Evolutionary conservation across 2,329 filamentous ascomycete genomes (phyloP).

Genomic region (Calonectria hongkongensis): DNA sequence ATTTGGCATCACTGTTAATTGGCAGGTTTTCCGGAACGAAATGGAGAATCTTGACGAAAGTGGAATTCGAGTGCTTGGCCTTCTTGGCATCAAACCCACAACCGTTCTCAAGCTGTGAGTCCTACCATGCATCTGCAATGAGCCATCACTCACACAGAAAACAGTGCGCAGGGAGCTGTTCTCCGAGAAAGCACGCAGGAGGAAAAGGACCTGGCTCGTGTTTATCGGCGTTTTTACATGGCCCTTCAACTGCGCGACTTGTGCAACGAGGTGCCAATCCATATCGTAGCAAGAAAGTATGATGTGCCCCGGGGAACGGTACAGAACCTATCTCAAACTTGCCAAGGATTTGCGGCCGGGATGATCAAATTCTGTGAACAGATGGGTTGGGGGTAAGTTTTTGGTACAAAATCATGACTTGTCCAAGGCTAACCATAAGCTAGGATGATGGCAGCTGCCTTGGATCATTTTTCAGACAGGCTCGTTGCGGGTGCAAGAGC

Average conservation of each 20-base stretch:
- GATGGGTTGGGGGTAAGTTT: slow-evolving; percentile 81
- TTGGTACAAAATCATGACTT: neutral
- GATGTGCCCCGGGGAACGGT: slow-evolving; percentile 81
- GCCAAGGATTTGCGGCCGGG: slow-evolving; percentile 85
- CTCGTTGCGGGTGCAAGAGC: slow-evolving; percentile 82
- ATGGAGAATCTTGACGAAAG: slow-evolving; percentile 83
- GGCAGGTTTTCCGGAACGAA: slow-evolving; percentile 83
- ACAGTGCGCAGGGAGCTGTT: slow-evolving; percentile 79
- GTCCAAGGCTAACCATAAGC: slow-evolving; percentile 41
- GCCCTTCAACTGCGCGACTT: slow-evolving; percentile 86
- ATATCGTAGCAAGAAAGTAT: slow-evolving; percentile 82
- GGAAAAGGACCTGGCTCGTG: slow-evolving; percentile 76
- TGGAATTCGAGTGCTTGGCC: slow-evolving; percentile 79
- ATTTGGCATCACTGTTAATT: slow-evolving; percentile 75
- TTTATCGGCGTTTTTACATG: slow-evolving; percentile 84
- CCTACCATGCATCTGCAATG: neutral
- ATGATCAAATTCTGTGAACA: slow-evolving; percentile 87
- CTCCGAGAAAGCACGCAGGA: slow-evolving; percentile 78
- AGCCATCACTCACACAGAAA: slow-evolving; percentile 44
- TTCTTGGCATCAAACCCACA: slow-evolving; percentile 81
- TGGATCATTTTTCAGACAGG: slow-evolving; percentile 85
- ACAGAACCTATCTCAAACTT: slow-evolving; percentile 83
- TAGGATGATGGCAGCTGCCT: slow-evolving; percentile 80
- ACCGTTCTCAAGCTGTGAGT: slow-evolving; percentile 80
- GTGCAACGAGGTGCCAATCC: slow-evolving; percentile 84